phyloP scores from a whole-genome alignment of 108 stramenopile genomes.

The Nitzschia sp. region DNA sequence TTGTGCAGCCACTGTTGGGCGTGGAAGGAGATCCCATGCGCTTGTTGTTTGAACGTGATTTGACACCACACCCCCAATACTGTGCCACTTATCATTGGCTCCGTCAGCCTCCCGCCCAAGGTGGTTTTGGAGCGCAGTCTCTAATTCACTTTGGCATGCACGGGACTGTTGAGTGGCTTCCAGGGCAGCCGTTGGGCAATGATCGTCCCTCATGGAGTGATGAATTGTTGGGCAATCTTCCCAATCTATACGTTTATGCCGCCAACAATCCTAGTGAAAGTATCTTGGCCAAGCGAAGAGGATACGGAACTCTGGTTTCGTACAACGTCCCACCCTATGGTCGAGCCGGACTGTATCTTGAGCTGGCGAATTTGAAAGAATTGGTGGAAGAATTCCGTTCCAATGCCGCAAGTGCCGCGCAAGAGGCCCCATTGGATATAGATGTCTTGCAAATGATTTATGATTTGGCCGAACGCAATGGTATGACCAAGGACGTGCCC shows the following conservation, averaged over 20 bases:
- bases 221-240: slow-evolving; percentile 65
- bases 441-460: slow-evolving; percentile 59
- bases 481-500: slow-evolving; percentile 58
- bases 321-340: slow-evolving; percentile 91
- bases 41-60: slow-evolving; percentile 78
- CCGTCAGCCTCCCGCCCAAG: slow-evolving; percentile 45
- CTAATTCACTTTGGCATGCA: slow-evolving; percentile 90
- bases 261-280: slow-evolving; percentile 87
- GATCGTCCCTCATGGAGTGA: slow-evolving; percentile 82
- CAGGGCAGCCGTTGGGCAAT: slow-evolving; percentile 80
- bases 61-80: slow-evolving; percentile 91
- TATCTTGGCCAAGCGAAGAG: slow-evolving; percentile 88
- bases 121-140: slow-evolving; percentile 60
- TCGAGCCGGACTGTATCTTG: slow-evolving; percentile 79
- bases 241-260: slow-evolving; percentile 86
- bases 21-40: slow-evolving; percentile 92
- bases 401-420: slow-evolving; percentile 10
- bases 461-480: slow-evolving; percentile 40
- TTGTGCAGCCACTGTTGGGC: slow-evolving; percentile 84
- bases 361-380: slow-evolving; percentile 81
- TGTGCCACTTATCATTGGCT: slow-evolving; percentile 80
- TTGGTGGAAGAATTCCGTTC: slow-evolving; percentile 74
- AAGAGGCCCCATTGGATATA: slow-evolving; percentile 8
- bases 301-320: slow-evolving; percentile 80
- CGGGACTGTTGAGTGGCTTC: slow-evolving; percentile 48